Percentiles rank a stretch among this genome's conserved stretches.
Conservation (phyloP, 2,329 filamentous ascomycete genomes). For the Fusarium sulawesiense region DNA sequence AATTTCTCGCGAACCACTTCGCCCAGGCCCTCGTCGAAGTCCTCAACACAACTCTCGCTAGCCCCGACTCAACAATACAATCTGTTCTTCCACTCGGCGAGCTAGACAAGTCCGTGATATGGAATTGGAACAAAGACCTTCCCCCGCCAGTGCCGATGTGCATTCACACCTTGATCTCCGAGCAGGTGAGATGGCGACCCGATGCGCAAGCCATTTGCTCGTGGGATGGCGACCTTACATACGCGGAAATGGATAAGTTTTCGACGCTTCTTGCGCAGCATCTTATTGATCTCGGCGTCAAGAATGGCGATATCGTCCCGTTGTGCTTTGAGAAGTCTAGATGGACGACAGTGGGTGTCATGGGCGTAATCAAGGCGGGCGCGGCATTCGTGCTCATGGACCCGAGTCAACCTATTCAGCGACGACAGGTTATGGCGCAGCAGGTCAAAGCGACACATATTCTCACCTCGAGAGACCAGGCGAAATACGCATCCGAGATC, state of each 20-base stretch:
- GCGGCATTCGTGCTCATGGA: constrained; percentile 51
- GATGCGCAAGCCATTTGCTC: constrained; percentile 46
- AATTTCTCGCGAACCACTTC: constrained; percentile 43
- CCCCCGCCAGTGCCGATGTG: constrained; percentile 31
- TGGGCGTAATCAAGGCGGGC: constrained; percentile 50
- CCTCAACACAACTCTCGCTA: constrained; percentile 39
- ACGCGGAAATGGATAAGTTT: constrained; percentile 40
- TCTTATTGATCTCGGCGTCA: constrained; percentile 39
- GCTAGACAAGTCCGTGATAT: constrained; percentile 40
- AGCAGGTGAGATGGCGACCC: constrained; percentile 40
- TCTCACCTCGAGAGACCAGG: constrained; percentile 36
- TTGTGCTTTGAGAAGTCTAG: constrained; percentile 50
- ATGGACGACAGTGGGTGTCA: constrained; percentile 47
- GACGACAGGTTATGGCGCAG: constrained; percentile 39
- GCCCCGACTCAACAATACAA: constrained; percentile 13
- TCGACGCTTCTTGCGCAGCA: constrained; percentile 43
- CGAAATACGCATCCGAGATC: constrained; percentile 29
- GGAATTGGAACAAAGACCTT: constrained; percentile 43
- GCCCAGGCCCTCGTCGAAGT: constrained; percentile 38
- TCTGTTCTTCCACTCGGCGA: constrained; percentile 38
- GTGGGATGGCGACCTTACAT: constrained; percentile 50
- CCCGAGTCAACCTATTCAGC: constrained; percentile 40
- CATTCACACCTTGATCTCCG: constrained; percentile 43
- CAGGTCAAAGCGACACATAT: constrained; percentile 39
- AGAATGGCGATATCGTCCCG: constrained; percentile 45